Percentiles rank a stretch among this genome's conserved stretches.
Conservation (phyloP, 2,329 filamentous ascomycete species). For the Metarhizium guizhouense region DNA sequence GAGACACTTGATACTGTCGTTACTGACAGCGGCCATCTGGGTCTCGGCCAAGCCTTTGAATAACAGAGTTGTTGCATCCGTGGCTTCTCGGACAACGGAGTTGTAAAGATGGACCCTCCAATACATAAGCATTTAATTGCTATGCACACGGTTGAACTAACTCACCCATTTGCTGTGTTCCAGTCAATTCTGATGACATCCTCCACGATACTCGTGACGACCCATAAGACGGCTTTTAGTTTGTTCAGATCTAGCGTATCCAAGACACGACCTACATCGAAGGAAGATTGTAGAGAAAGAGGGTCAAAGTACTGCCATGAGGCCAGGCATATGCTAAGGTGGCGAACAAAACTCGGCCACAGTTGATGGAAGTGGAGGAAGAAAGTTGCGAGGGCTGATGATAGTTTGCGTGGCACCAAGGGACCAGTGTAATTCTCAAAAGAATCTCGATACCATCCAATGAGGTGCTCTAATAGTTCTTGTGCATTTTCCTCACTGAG, state of each 20-base stretch:
- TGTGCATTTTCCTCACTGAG: constrained; percentile 49
- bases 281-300: constrained; percentile 16
- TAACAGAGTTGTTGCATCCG: constrained; percentile 32
- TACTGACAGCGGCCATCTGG: constrained; percentile 28
- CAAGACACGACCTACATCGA: constrained; percentile 36
- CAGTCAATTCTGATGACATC: constrained; percentile 50
- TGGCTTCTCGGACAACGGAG: constrained; percentile 29
- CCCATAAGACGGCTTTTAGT: constrained; percentile 53
- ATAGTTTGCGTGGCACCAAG: constrained; percentile 64
- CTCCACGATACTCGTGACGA: constrained; percentile 34
- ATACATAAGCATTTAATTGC: neutral
- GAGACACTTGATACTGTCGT: constrained; percentile 51
- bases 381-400: constrained; percentile 67
- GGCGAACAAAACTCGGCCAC: constrained; percentile 58
- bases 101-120: constrained; percentile 29
- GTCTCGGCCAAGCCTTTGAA: constrained; percentile 20
- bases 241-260: constrained; percentile 36
- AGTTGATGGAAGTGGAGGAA: constrained; percentile 61
- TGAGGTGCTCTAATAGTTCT: constrained; percentile 50
- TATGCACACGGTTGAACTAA: neutral
- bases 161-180: constrained; percentile 48
- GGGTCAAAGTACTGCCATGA: constrained; percentile 15
- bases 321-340: constrained; percentile 48
- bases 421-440: constrained; percentile 41
- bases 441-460: constrained; percentile 53